Percentiles rank a stretch among this genome's conserved stretches.
These are phyloP conservation scores for Pythium utonaiense DNA, from an alignment of 352 stramenopile species.

Conservation along the genomic window DNA sequence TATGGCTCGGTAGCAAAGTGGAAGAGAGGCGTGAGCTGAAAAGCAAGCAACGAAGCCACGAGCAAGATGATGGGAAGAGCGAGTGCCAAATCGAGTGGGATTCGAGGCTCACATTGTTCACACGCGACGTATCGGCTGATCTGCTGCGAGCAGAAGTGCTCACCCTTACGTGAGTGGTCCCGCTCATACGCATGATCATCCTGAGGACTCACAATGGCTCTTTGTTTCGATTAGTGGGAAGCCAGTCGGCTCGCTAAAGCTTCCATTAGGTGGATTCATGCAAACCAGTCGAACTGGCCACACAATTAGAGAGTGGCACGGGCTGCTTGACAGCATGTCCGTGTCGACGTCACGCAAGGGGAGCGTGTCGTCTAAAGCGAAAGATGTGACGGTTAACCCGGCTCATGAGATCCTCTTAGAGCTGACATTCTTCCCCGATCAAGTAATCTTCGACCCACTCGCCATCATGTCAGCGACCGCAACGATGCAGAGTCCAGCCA, in stretches of 20 bases:
- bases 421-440: conserved; percentile 30
- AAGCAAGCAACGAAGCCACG: conserved; percentile 14
- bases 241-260: conserved; percentile 32
- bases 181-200: background rate
- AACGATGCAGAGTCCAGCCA: background rate
- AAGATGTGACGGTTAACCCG: background rate
- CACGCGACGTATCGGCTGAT: conserved; percentile 28
- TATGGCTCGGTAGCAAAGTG: conserved; percentile 38
- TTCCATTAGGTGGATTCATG: conserved; percentile 25
- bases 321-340: conserved; percentile 7
- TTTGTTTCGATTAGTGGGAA: conserved; percentile 20
- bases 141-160: conserved; percentile 36
- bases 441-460: conserved; percentile 22
- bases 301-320: conserved; percentile 25
- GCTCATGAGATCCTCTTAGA: conserved; percentile 15
- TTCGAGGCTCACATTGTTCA: conserved; percentile 36
- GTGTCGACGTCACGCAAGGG: background rate
- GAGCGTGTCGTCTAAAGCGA: background rate
- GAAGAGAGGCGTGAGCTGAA: conserved; percentile 33
- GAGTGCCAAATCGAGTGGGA: conserved; percentile 30
- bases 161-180: conserved; percentile 30
- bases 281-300: conserved; percentile 6
- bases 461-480: background rate
- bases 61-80: background rate
- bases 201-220: background rate